Evolutionary conservation across 768 basidiomycete species (phyloP), one percentile per base, ranked within the genome.

Genomic region (Suillus tomentosus): DNA sequence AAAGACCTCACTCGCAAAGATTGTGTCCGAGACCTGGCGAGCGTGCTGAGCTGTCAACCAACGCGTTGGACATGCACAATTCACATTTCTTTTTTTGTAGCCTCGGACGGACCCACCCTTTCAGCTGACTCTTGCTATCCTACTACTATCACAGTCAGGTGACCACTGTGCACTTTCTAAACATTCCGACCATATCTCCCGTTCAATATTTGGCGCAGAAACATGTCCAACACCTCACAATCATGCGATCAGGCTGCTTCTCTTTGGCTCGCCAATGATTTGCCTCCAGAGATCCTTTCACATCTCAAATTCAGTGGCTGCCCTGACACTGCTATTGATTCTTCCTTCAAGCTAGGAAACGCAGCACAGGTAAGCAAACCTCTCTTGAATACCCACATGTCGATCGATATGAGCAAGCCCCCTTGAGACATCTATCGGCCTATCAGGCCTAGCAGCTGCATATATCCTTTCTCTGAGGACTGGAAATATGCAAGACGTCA

Each of bases 391-490:
- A 22, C 13, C 5, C 24, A 24, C 14, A 17, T 51, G 50, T 17
- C 14, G 24, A 51, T 51, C 50, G 24, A 27, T 9, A 43, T 40
- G 34, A 56, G 15, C 10, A 24, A 34, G 34, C 62, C 10, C 27
- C 27, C 53, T 43, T 39, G 37, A 84, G 84, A 79, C 79, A 0
- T 68, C 79, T 5, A 80, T 86, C 14, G 86, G 83, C 0, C 77
- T 86, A 0, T 76, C 85, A 3, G 86, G 80, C 4, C 76, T 88
- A 2, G 80, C 85, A 27, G 81, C 86, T 5, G 83, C 84, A 17
- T 75, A 84, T 55, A 74, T 88, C 19, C 78, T 85, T 69, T 70
- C 71, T 24, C 71, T 86, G 19, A 73, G 81, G 50, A 84, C 84
- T 1, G 81, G 82, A 0, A 63, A 78, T 1, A 71, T 77, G 62